phyloP scores from a whole-genome alignment of 177 flowering plant genomes.

The Vitis hybrid region DNA sequence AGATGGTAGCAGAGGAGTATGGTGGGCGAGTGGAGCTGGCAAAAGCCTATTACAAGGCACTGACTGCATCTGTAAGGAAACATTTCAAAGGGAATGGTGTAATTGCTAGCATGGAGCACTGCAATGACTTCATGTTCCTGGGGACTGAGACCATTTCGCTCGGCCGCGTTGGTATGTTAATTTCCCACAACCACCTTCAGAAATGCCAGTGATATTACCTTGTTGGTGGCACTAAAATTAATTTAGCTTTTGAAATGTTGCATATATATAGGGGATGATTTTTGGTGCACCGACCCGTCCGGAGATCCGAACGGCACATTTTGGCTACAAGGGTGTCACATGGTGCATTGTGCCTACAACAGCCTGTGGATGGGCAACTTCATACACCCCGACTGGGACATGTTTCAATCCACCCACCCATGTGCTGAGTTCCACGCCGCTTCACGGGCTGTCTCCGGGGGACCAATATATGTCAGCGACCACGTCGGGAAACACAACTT shows the following conservation, averaged over 20 bases:
- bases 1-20: conserved; percentile 50
- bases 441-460: conserved; percentile 77
- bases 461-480: conserved; percentile 77
- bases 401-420: conserved; percentile 68
- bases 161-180: conserved; percentile 55
- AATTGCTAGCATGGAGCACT: conserved; percentile 72
- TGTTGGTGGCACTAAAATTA: no score
- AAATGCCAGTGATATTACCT: no score
- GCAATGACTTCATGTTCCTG: conserved; percentile 68
- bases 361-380: conserved; percentile 66
- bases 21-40: conserved; percentile 70
- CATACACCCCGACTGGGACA: conserved; percentile 76
- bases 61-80: conserved; percentile 47
- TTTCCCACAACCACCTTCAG: no score
- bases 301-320: conserved; percentile 54
- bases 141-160: conserved; percentile 58
- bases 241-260: no score
- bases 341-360: conserved; percentile 74
- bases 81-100: conserved; percentile 66
- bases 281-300: conserved; percentile 52
- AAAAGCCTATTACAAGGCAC: conserved; percentile 54
- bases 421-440: conserved; percentile 81
- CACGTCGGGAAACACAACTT: conserved; percentile 64
- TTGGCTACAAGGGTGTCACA: conserved; percentile 70
- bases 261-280: conserved; percentile 55